Evolutionary conservation across 2,329 filamentous ascomycete genomes (phyloP), one percentile per base, ranked within the genome.

Genomic region (Epichloe amarillans): DNA sequence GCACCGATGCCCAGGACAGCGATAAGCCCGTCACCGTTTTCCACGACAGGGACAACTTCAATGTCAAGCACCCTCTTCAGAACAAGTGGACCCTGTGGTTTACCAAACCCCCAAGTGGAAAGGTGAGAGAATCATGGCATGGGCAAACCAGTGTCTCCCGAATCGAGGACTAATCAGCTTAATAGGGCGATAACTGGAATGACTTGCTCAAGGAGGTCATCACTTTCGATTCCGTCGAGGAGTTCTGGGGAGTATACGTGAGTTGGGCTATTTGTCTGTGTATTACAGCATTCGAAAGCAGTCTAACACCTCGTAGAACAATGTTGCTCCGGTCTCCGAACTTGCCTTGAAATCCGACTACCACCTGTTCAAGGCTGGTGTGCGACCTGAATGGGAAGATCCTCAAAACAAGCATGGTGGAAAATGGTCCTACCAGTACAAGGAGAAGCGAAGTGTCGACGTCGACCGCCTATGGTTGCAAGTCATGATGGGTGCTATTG

Each of bases 181-280:
- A n/a, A 52, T 42, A 95, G 88, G 89, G 88, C 58, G 89, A 97
- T 70, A 96, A 96, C 78, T 98, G 94, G 93, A 94, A 94, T 60
- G 93, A 98, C 67, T 75, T 97, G 55, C 74, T 98, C 56, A 98
- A 98, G 75, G 89, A 98, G 70, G 91, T 98, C 61, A 96, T 98
- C 64, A 96, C 88, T 52, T 97, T 98, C 64, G 88, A 95, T 73
- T 95, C 90, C 3, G 93, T 98, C 26, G 93, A 98, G 73, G 94
- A 98, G 70, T 98, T 98, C 72, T 98, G 93, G 93, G 93, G 93
- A 53, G 88, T 98, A 66, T 97, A 97, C 71, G 94, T 98, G 79
- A 68, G 90, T 76, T 14, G 17, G 8, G 12, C 11, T 40, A 5
- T 33, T 47, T 52, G 53, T 52, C 54, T 46, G 49, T 53, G 7